Conservation (phyloP, 805 yeast species). For the Kluyveromyces dobzhanskii region DNA sequence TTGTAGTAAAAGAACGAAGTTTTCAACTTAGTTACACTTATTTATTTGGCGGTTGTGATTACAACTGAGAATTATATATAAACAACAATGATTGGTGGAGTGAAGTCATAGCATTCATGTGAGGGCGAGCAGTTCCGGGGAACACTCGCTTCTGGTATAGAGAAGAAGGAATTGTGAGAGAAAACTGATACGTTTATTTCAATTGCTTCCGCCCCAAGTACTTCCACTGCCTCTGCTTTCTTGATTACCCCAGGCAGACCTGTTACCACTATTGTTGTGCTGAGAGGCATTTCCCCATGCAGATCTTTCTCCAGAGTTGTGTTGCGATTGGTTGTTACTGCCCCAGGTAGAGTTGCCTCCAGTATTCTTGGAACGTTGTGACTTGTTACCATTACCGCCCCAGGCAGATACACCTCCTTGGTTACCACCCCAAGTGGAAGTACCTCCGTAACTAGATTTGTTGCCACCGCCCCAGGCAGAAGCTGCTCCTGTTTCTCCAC, state of each 20-base stretch:
- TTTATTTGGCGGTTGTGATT: too few species aligned
- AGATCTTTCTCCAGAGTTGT: constrained; percentile 34
- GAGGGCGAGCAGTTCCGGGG: too few species aligned
- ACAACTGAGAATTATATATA: too few species aligned
- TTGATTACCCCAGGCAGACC: constrained; percentile 33
- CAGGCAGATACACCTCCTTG: constrained; percentile 38
- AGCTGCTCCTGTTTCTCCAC: constrained; percentile 33
- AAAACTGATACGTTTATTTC: too few species aligned
- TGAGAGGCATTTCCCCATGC: constrained; percentile 27
- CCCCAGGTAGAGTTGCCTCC: constrained; percentile 31
- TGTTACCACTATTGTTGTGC: constrained; percentile 23
- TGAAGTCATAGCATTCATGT: too few species aligned
- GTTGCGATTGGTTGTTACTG: constrained; percentile 14
- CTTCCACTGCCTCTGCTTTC: constrained; percentile 26
- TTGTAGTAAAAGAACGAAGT: too few species aligned
- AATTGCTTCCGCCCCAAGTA: constrained; percentile 26
- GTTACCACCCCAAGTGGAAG: constrained; percentile 36
- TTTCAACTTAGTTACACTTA: too few species aligned
- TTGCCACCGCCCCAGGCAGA: constrained; percentile 40
- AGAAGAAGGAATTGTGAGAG: too few species aligned
- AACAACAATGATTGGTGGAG: too few species aligned
- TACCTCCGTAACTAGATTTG: constrained; percentile 33
- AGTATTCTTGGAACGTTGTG: constrained; percentile 10
- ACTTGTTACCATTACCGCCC: constrained; percentile 25
- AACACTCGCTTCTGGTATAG: too few species aligned